phyloP scores from a whole-genome alignment of 495 filamentous ascomycete genomes.

The Chaetomidium leptoderma region DNA sequence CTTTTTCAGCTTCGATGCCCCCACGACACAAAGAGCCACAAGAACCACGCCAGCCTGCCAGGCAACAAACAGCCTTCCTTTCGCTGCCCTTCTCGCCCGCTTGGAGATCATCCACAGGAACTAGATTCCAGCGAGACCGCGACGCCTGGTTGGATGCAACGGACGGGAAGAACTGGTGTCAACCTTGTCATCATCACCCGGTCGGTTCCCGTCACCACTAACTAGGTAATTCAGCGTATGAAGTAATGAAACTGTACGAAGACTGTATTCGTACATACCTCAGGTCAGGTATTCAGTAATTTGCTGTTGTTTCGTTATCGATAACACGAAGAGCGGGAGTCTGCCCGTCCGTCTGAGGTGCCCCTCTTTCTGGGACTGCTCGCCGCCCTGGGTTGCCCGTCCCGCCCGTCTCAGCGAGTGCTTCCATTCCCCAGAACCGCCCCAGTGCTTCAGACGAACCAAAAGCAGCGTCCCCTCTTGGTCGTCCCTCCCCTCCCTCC shows the following conservation, averaged over 20 bases:
- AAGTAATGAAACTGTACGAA: no score
- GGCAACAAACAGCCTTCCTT: background rate
- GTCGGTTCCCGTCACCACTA: conserved; percentile 20
- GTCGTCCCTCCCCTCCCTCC: conserved; percentile 22
- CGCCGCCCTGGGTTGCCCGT: conserved; percentile 10
- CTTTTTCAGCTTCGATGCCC: conserved; percentile 14
- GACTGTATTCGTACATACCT: no score
- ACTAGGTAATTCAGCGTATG: no score
- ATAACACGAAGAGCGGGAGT: background rate
- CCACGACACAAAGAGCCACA: conserved; percentile 12
- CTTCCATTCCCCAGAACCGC: conserved; percentile 19
- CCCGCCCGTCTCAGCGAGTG: conserved; percentile 14
- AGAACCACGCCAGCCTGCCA: background rate
- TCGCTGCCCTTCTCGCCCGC: background rate
- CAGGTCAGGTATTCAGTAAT: no score
- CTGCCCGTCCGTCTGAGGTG: conserved; percentile 2
- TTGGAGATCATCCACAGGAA: no score
- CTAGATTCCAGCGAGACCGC: background rate
- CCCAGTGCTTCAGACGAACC: no score
- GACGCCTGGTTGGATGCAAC: conserved; percentile 2
- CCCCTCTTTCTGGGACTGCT: conserved; percentile 9
- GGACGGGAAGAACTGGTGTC: conserved; percentile 19
- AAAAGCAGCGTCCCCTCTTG: conserved; percentile 21
- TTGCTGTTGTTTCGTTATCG: conserved; percentile 9
- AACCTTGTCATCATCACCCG: conserved; percentile 20